Evolutionary conservation across 208 protist species (phyloP).

Genomic region (Herpetomonas samuelpessoai): DNA sequence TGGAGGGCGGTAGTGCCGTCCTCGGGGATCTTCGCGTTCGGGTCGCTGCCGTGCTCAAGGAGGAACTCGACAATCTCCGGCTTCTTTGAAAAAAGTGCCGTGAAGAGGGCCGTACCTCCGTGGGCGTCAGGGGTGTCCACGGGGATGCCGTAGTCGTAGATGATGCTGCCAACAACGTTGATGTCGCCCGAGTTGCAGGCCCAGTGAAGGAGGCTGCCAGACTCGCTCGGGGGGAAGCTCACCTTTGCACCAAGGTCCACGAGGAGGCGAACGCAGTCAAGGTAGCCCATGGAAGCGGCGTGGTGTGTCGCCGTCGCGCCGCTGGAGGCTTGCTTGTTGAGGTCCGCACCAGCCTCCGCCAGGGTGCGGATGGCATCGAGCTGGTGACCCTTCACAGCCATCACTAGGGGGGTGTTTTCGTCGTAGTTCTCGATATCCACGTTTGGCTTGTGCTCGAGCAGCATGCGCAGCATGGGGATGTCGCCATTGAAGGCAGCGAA

Average conservation of each 20-base stretch:
- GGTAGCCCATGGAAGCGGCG: slow-evolving; percentile 72
- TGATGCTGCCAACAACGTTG: slow-evolving; percentile 62
- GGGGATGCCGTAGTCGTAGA: slow-evolving; percentile 80
- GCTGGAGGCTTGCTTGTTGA: slow-evolving; percentile 52
- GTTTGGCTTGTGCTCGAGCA: slow-evolving; percentile 53
- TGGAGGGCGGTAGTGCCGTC: slow-evolving; percentile 84
- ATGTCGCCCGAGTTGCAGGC: slow-evolving; percentile 79
- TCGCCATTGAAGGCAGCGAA: slow-evolving; percentile 89
- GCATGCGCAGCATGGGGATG: slow-evolving; percentile 58
- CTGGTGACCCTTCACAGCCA: slow-evolving; percentile 76
- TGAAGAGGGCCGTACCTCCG: slow-evolving; percentile 84
- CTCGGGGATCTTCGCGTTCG: slow-evolving; percentile 44
- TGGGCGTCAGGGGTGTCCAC: slow-evolving; percentile 70
- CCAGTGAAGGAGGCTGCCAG: slow-evolving; percentile 85
- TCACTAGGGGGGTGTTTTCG: slow-evolving; percentile 81
- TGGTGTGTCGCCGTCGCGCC: slow-evolving; percentile 76
- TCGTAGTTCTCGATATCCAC: slow-evolving; percentile 79
- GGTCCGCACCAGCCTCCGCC: slow-evolving; percentile 59
- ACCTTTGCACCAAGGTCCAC: slow-evolving; percentile 58
- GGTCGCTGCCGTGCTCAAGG: slow-evolving; percentile 79
- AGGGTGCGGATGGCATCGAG: slow-evolving; percentile 55
- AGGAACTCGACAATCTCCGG: slow-evolving; percentile 78
- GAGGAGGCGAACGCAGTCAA: slow-evolving; percentile 64
- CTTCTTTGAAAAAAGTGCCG: slow-evolving; percentile 82
- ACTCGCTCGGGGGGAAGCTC: slow-evolving; percentile 42